Evolutionary conservation across 2,329 filamentous ascomycete species (phyloP).

Genomic region (Xylariaceae sp.): DNA sequence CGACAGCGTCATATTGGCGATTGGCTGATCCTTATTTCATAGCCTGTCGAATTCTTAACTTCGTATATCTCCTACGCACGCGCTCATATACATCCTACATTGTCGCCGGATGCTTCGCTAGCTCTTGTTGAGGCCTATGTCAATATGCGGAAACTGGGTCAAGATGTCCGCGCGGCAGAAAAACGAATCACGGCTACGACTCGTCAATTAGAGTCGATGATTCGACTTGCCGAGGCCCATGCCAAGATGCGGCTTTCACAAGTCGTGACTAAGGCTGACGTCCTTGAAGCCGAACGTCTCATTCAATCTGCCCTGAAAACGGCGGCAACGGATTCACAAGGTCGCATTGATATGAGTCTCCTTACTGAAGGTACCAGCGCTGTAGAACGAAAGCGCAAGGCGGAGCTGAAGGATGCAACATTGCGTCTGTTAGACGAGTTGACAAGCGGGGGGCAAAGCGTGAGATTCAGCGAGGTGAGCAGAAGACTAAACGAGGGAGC

Average conservation of each 20-base stretch:
- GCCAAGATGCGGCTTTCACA: conserved; percentile 90
- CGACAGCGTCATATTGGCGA: background rate
- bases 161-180: conserved; percentile 80
- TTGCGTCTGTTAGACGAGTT: conserved; percentile 76
- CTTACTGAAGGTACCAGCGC: conserved; percentile 91
- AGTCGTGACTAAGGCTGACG: conserved; percentile 75
- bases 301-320: conserved; percentile 95
- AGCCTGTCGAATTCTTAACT: conserved; percentile 93
- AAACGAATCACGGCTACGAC: conserved; percentile 98
- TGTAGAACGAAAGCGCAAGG: conserved; percentile 75
- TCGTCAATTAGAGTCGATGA: conserved; percentile 96
- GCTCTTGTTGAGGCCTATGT: conserved; percentile 86
- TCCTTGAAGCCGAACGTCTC: conserved; percentile 83
- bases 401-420: conserved; percentile 79
- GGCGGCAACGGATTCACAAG: conserved; percentile 88
- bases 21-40: conserved; percentile 28
- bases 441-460: conserved; percentile 61
- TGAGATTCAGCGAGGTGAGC: conserved; percentile 74
- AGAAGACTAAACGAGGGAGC: conserved; percentile 67
- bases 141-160: conserved; percentile 88
- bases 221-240: conserved; percentile 91
- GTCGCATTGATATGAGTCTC: conserved; percentile 93
- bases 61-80: conserved; percentile 97
- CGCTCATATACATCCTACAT: conserved; percentile 73
- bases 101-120: conserved; percentile 74